These are phyloP conservation scores for Saccharomyces hybrid DNA, from an alignment of 1,139 yeast species.

Conservation along the genomic window DNA sequence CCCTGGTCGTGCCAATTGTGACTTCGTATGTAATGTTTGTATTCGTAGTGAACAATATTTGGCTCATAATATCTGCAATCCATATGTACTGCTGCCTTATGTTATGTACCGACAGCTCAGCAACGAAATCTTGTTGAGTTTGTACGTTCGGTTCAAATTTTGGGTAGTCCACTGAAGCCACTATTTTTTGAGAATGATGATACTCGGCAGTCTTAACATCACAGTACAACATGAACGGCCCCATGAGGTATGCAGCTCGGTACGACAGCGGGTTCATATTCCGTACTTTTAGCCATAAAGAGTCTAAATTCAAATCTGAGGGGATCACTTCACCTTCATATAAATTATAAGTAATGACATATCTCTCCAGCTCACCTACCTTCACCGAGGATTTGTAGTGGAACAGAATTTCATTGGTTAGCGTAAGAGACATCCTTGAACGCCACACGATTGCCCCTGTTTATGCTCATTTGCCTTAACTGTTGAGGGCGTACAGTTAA, in stretches of 20 bases:
- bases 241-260: slow-evolving; percentile 81
- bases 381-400: slow-evolving; percentile 37
- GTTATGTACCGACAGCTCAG: slow-evolving; percentile 42
- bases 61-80: slow-evolving; percentile 77
- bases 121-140: slow-evolving; percentile 57
- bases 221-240: slow-evolving; percentile 81
- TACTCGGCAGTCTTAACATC: slow-evolving; percentile 67
- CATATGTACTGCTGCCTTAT: slow-evolving; percentile 49
- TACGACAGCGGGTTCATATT: slow-evolving; percentile 68
- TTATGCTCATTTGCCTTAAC: neutral
- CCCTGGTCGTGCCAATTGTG: slow-evolving; percentile 46
- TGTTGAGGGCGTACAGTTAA: neutral
- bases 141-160: slow-evolving; percentile 64
- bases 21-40: slow-evolving; percentile 68
- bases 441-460: neutral
- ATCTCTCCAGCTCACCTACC: slow-evolving; percentile 52
- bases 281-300: slow-evolving; percentile 60
- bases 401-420: slow-evolving; percentile 30
- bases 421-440: neutral
- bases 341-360: slow-evolving; percentile 39
- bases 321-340: slow-evolving; percentile 24
- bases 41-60: slow-evolving; percentile 65
- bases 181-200: slow-evolving; percentile 47
- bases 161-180: slow-evolving; percentile 70
- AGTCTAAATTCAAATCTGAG: slow-evolving; percentile 16